Evolutionary conservation across 139 green algal genomes (phyloP), one percentile per base, ranked within the genome.

Genomic region (Coccomyxa sp.): DNA sequence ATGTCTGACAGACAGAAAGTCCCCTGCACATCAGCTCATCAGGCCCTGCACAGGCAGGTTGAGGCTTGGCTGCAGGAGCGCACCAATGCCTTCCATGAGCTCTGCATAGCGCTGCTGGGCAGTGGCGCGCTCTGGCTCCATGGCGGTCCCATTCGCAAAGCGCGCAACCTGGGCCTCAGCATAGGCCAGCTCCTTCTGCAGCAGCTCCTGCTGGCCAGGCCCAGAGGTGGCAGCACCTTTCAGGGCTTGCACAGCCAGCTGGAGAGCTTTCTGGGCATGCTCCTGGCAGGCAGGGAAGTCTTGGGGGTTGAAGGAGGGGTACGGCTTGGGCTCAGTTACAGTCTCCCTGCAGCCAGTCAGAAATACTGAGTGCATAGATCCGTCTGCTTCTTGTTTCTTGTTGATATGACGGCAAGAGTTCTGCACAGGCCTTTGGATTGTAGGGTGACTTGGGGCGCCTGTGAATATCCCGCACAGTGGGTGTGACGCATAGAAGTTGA

Each of bases 91-190:
- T 24, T 39, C 31, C 37, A 83, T 36, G 35, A 55, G 29, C 34
- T 55, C 35, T n/a, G 74, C 74, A 68, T 83, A 83, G 64, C 54
- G 33, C 34, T 44, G 35, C 58, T 83, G 73, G 39, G 74, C 79
- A 22, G 50, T 39, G 18, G 68, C 40, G 12, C 74, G 74, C 27
- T 3, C 40, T 24, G 73, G 79, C 24, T 77, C 33, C 41, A 36
- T 38, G 0, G 72, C 79, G n/a, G 41, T 72, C 8, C 74, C 74
- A 31, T 38, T 22, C 24, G 39, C 40, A 76, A 77, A 83, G 14
- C 79, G 40, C 9, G 24, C 33, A 0, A 38, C 39, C 8, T 38
- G 55, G 34, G 79, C 79, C 27, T 76, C 64, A 10, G 74, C 79
- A 40, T 68, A 83, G 33, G 58, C 55, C 33, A 77, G 40, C 27